These are phyloP conservation scores for Daedaleopsis nitida DNA, from an alignment of 768 basidiomycete genomes.

Conservation along the genomic window DNA sequence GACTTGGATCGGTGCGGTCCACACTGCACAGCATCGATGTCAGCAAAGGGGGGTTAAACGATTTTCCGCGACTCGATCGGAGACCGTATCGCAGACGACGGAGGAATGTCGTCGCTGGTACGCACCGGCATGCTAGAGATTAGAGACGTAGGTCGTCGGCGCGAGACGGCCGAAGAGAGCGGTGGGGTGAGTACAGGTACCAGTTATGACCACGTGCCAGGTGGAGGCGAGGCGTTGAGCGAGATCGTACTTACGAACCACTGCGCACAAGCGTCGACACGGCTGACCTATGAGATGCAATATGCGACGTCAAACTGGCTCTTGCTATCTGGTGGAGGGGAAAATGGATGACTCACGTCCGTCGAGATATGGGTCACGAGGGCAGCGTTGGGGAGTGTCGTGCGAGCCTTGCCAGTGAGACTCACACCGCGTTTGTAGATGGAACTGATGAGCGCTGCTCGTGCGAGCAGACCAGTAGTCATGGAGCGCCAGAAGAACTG, in stretches of 20 bases:
- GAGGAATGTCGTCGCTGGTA: not conserved
- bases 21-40: constrained; percentile 37
- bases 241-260: constrained; percentile 64
- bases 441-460: constrained; percentile 66
- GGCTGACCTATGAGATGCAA: constrained; percentile 43
- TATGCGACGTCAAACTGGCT: not conserved
- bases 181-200: not conserved
- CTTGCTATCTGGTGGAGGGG: not conserved
- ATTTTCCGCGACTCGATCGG: not conserved
- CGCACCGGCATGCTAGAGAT: constrained; percentile 41
- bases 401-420: constrained; percentile 67
- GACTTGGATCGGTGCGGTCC: constrained; percentile 73
- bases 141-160: not conserved
- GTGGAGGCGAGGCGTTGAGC: constrained; percentile 4
- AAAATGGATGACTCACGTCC: constrained; percentile 48
- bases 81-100: not conserved
- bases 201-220: not conserved
- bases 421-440: constrained; percentile 71
- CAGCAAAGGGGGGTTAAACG: not conserved
- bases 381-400: constrained; percentile 59
- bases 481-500: constrained; percentile 76
- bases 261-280: constrained; percentile 63
- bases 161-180: not conserved
- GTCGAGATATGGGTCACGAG: constrained; percentile 65
- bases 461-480: constrained; percentile 62